Base-by-base conservation (phyloP, 1,284 basidiomycete species). In the Ceratobasidium sp. region DNA sequence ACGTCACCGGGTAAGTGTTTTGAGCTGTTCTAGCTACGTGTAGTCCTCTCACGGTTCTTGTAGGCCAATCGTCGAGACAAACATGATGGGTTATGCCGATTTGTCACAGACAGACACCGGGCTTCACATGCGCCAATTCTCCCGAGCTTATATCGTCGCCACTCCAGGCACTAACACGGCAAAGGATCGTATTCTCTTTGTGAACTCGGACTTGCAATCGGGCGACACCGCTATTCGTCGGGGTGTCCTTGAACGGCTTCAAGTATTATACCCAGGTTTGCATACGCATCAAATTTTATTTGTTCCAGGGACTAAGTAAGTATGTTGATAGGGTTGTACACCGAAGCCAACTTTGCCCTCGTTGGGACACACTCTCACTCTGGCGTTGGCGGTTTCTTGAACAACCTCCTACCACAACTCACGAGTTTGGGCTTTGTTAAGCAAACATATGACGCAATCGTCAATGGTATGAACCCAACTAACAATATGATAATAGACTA, bases 21-120 rank as follows among this genome's bases (percentile, higher is more conserved):
- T 66, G 3, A 6, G 6, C 23, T 20, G 3, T 60, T 18, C 28
- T 20, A 4, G n/a, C 49, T 18, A 6, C 39, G 23, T 20, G 20
- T 6, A 23, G 13, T 1, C 18, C 20, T 44, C 20, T 9, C 10
- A 26, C 2, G n/a, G 6, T 64, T 6, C 26, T 33, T 26, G 33
- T 39, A 71, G 94, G 88, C 92, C 87, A 81, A 82, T 83, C 10
- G 77, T 81, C 13, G 77, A 80, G 75, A 94, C 92, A 20, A 93
- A 93, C 81, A 92, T 93, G 90, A 92, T 93, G 91, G 94, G 94
- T 6, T 95, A 95, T 83, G 94, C 93, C 0, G 88, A 86, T 18
- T 83, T 92, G 12, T 84, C 87, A 0, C 94, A 95, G 83, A 92
- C 90, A 1, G 92, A 92, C 83, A 93, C 92, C 0, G 94, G 94